phyloP scores from a whole-genome alignment of 768 basidiomycete species.

The Lactarius sanguifluus region DNA sequence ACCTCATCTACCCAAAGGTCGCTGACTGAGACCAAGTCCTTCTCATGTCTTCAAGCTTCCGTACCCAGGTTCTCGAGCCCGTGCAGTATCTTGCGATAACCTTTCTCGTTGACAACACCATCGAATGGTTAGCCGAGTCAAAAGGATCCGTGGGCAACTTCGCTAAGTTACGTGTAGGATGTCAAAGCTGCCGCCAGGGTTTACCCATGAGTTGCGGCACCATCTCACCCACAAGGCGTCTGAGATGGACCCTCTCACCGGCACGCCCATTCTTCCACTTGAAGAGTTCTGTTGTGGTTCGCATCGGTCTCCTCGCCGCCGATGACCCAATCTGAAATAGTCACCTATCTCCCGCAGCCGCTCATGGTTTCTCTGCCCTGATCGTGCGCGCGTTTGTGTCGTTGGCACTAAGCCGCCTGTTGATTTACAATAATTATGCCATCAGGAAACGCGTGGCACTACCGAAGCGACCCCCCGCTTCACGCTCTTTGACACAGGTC shows the following conservation, averaged over 20 bases:
- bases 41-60: background rate
- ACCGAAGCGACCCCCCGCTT: constrained; percentile 45
- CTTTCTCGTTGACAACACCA: constrained; percentile 39
- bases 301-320: constrained; percentile 31
- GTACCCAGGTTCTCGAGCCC: constrained; percentile 4
- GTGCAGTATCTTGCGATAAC: constrained; percentile 30
- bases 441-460: constrained; percentile 55
- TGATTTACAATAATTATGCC: background rate
- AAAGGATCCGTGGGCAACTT: background rate
- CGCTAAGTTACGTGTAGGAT: constrained; percentile 50
- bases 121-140: constrained; percentile 41
- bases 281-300: constrained; percentile 70
- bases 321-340: background rate
- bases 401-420: background rate
- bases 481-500: constrained; percentile 84
- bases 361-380: constrained; percentile 81
- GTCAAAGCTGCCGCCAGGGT: constrained; percentile 75
- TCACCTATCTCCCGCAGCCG: constrained; percentile 45
- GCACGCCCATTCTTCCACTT: constrained; percentile 67
- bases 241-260: constrained; percentile 43
- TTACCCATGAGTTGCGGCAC: constrained; percentile 65
- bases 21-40: background rate
- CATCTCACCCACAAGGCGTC: constrained; percentile 56
- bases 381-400: constrained; percentile 46
- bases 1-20: background rate